These are phyloP conservation scores for Akanthomyces uredinophilus DNA, from an alignment of 2,329 filamentous ascomycete species.

Conservation along the genomic window DNA sequence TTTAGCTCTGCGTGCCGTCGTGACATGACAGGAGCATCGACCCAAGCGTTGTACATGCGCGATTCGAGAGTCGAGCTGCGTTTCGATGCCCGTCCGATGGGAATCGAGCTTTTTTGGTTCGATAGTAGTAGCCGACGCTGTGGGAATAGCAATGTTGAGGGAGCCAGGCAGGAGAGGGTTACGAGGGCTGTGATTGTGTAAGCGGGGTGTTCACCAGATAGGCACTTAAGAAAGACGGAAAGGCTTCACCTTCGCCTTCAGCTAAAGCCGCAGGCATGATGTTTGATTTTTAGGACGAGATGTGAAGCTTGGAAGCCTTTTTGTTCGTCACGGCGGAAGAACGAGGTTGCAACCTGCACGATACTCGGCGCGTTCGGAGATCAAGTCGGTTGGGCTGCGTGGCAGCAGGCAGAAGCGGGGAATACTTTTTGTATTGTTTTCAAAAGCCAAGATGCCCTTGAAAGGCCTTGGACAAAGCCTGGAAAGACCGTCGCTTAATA, in stretches of 20 bases:
- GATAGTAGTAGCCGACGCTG: slow-evolving; percentile 29
- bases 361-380: background rate
- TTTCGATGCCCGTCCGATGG: slow-evolving; percentile 43
- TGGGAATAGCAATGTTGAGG: slow-evolving; percentile 20
- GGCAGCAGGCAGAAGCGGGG: background rate
- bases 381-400: background rate
- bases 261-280: background rate
- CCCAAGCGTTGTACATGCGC: slow-evolving; percentile 55
- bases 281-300: background rate
- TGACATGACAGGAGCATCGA: slow-evolving; percentile 68
- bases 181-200: slow-evolving; percentile 26
- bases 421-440: too few species aligned
- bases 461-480: too few species aligned
- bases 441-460: too few species aligned
- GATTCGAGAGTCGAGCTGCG: slow-evolving; percentile 29
- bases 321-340: background rate
- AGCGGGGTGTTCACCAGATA: background rate
- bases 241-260: slow-evolving; percentile 5
- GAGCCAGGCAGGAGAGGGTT: slow-evolving; percentile 23
- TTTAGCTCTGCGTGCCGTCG: slow-evolving; percentile 57
- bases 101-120: slow-evolving; percentile 23
- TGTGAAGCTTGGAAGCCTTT: background rate
- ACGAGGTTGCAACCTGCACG: background rate
- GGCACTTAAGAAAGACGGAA: background rate
- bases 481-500: background rate